A percentile compares a stretch with the other conserved stretches of the same genome.
Conservation (phyloP, 805 yeast species). For the Metschnikowia cerradonensis region DNA sequence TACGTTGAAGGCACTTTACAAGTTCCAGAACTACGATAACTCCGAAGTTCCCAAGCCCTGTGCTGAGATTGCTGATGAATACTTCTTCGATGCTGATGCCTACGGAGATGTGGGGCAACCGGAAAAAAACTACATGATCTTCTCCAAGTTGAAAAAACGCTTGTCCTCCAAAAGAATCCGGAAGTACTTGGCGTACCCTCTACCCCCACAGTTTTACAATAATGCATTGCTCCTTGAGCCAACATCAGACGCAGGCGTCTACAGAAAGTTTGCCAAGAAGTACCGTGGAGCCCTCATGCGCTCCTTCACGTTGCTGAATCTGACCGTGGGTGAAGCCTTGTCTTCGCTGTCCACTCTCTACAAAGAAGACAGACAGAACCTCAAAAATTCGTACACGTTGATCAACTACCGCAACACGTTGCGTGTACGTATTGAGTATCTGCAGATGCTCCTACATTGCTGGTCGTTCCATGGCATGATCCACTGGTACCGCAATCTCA, state of each 20-base stretch:
- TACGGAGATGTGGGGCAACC: conserved; percentile 22
- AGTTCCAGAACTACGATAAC: conserved; percentile 24
- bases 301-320: conserved; percentile 29
- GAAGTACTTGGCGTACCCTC: conserved; percentile 14
- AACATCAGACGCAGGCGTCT: conserved; percentile 15
- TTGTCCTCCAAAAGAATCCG: conserved; percentile 14
- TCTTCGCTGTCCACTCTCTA: conserved; percentile 24
- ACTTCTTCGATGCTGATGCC: conserved; percentile 28
- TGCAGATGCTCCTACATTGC: conserved; percentile 36
- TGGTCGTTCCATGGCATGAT: conserved; percentile 40
- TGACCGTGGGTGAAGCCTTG: conserved; percentile 37
- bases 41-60: conserved; percentile 4
- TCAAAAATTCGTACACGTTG: conserved; percentile 5
- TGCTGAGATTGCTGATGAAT: conserved; percentile 13
- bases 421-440: conserved; percentile 36
- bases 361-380: conserved; percentile 20
- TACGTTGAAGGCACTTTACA: conserved; percentile 31
- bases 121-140: conserved; percentile 6
- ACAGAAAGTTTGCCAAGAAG: conserved; percentile 15
- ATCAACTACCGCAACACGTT: conserved; percentile 30
- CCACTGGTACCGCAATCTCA: conserved; percentile 35
- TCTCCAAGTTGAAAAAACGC: conserved; percentile 20
- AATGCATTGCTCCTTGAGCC: conserved; percentile 41
- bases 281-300: conserved; percentile 24
- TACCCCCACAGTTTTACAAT: conserved; percentile 21